Base-by-base conservation (phyloP, 352 stramenopile genomes). In the Phytophthora fragariaefolia region DNA sequence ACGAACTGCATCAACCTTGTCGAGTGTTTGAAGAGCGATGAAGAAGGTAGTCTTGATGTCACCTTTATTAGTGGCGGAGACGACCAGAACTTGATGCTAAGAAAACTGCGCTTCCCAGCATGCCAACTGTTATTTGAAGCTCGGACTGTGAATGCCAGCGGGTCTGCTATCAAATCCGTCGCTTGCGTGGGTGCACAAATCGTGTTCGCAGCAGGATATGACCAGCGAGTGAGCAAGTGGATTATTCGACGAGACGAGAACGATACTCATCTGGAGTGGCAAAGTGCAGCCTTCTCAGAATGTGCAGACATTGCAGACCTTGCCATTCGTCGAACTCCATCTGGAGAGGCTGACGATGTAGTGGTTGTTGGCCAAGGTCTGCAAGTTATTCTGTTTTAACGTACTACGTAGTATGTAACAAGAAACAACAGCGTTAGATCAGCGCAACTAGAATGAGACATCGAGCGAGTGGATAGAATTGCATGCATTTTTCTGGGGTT, bases 201-300 rank as follows among this genome's bases (percentile, higher is more conserved):
- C 18, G 74, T 95, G 32, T 90, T 90, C 63, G 66, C 73, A 40
- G 87, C 69, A 6, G 89, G 89, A n/a, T 96, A 96, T 55, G 89
- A 96, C 61, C 89, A 96, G 65, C 84, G 89, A 42, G 78, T 96
- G 66, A 93, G 80, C 61, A 83, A 86, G 49, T 96, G 85, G 83
- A 40, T 27, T 13, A 73, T 87, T 43, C 10, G 57, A 23, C 28
- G 49, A 9, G 48, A 47, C 8, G 48, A 67, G 0, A 62, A 57
- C 3, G 50, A 26, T 18, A 42, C 24, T 4, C 27, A 48, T 1
- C 66, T 93, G 13, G 57, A 80, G 26, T 93, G 85, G 82, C 74
- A 79, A 65, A 70, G 73, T 55, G 80, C 80, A 9, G 77, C 70
- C 22, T 90, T 95, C 58, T 89, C 83, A 0, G 89, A 96, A 48